Conservation (phyloP, 768 basidiomycete genomes). For the Amanita rubescens region DNA sequence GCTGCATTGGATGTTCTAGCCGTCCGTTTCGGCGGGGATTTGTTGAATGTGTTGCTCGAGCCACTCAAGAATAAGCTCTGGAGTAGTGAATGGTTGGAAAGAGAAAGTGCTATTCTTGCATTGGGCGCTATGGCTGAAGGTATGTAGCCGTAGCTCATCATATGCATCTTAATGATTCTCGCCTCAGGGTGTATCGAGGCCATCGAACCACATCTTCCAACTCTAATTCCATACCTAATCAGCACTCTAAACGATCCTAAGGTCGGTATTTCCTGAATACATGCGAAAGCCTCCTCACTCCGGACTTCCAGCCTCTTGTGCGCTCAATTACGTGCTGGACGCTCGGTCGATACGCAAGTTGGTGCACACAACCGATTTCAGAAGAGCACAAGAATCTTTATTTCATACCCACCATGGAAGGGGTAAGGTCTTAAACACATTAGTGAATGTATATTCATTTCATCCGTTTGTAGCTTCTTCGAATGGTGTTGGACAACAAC, state of each 20-base stretch:
- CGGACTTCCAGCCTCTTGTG: slow-evolving; percentile 69
- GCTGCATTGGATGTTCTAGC: slow-evolving; percentile 96
- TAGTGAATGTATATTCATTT: slow-evolving; percentile 7
- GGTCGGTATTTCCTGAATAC: slow-evolving; percentile 35
- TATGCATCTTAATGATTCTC: slow-evolving; percentile 7
- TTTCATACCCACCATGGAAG: slow-evolving; percentile 98
- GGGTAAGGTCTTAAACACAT: slow-evolving; percentile 40
- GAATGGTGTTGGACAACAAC: slow-evolving; percentile 97
- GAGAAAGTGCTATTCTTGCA: slow-evolving; percentile 93
- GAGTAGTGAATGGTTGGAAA: slow-evolving; percentile 86
- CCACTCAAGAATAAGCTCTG: slow-evolving; percentile 92
- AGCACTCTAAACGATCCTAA: slow-evolving; percentile 87
- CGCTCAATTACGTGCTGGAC: slow-evolving; percentile 99
- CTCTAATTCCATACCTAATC: slow-evolving; percentile 88
- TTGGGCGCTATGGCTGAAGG: slow-evolving; percentile 99
- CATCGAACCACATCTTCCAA: slow-evolving; percentile 91
- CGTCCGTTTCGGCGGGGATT: slow-evolving; percentile 84
- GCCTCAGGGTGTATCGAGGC: slow-evolving; percentile 87
- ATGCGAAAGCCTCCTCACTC: slow-evolving; percentile 6
- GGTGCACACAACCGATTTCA: slow-evolving; percentile 82
- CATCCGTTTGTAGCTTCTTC: slow-evolving; percentile 61
- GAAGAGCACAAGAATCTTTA: slow-evolving; percentile 85
- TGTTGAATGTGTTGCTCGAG: slow-evolving; percentile 82
- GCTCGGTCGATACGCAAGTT: slow-evolving; percentile 95
- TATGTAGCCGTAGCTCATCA: slow-evolving; percentile 24